These are phyloP conservation scores for Myxozyma nipponensis DNA, from an alignment of 805 yeast species.

Conservation along the genomic window DNA sequence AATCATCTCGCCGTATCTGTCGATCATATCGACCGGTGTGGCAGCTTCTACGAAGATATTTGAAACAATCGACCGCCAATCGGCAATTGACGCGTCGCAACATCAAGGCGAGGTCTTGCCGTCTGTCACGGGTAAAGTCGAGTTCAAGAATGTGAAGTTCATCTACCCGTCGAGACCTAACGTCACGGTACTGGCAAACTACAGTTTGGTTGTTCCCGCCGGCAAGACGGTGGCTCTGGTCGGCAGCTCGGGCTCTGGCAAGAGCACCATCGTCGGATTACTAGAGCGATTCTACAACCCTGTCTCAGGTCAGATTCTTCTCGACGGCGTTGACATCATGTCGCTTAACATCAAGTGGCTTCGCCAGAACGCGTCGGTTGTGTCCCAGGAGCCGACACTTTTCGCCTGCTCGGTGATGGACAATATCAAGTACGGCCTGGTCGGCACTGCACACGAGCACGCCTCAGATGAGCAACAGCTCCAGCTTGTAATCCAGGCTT, in stretches of 20 bases:
- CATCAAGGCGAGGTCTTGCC: constrained; percentile 29
- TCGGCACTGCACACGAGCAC: constrained; percentile 31
- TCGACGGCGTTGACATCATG: constrained; percentile 81
- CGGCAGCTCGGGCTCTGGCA: constrained; percentile 94
- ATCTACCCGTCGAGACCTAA: constrained; percentile 78
- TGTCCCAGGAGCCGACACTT: constrained; percentile 93
- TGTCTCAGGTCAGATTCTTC: constrained; percentile 62
- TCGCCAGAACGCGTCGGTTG: constrained; percentile 76
- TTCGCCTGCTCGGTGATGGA: constrained; percentile 83
- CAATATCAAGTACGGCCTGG: constrained; percentile 72
- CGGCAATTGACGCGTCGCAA: constrained; percentile 36
- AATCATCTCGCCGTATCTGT: constrained; percentile 40
- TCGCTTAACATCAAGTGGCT: constrained; percentile 70
- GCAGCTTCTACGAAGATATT: constrained; percentile 40
- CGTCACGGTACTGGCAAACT: constrained; percentile 74
- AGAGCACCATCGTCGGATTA: constrained; percentile 79
- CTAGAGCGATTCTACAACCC: constrained; percentile 88
- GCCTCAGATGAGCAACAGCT: constrained; percentile 40
- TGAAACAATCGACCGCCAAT: constrained; percentile 42
- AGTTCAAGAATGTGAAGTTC: constrained; percentile 77
- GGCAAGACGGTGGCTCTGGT: constrained; percentile 92
- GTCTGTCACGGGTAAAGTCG: constrained; percentile 57
- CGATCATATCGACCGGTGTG: constrained; percentile 38
- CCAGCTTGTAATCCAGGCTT: constrained; percentile 42
- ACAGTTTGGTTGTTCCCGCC: constrained; percentile 73